Base-by-base conservation (phyloP, 495 filamentous ascomycete species). In the Hypoxylon cercidicola region DNA sequence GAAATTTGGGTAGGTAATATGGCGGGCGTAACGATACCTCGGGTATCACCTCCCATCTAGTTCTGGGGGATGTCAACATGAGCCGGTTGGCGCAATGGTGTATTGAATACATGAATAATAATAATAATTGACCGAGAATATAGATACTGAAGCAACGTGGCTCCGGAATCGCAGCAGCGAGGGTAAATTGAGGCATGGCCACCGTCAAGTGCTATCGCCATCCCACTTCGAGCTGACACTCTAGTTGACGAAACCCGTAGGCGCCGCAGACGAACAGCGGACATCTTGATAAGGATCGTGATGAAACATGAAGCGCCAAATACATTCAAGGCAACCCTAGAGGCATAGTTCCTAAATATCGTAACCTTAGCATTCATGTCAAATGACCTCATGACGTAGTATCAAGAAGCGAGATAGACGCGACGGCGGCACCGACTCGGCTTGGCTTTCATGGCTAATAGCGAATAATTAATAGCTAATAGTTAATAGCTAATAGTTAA, bases 311-410 rank as follows among this genome's bases (percentile, higher is more conserved):
- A 39, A 21, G 35, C 57, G 51, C 47, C 4, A 37, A 48, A 45
- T 18, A 53, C 30, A 18, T 35, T 20, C 32, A 54, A 44, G 43
- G 32, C 52, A 34, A 55, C 37, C 54, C 30, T 25, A 57, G 34
- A 28, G 59, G 37, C 35, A 32, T 32, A 28, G n/a, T 30, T 55
- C 44, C 56, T 59, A 49, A 44, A 16, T 68, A 40, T 32, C 44
- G 60, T 55, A 64, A n/a, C 49, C 25, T 55, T 43, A 55, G 32
- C 30, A 19, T 30, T 64, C 32, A 30, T 60, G 60, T 47, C 40
- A 56, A 55, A 52, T 60, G 65, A 68, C 40, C 55, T 52, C 55
- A 64, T 52, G 60, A 55, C 15, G 65, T 68, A 64, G 60, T 56
- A 64, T 64, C 41, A 46, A 58, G 54, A 59, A 49, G 60, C 45